Percentiles rank a stretch among this genome's conserved stretches.
Conservation (phyloP, 306 rosid species). For the Castanea crenata region DNA sequence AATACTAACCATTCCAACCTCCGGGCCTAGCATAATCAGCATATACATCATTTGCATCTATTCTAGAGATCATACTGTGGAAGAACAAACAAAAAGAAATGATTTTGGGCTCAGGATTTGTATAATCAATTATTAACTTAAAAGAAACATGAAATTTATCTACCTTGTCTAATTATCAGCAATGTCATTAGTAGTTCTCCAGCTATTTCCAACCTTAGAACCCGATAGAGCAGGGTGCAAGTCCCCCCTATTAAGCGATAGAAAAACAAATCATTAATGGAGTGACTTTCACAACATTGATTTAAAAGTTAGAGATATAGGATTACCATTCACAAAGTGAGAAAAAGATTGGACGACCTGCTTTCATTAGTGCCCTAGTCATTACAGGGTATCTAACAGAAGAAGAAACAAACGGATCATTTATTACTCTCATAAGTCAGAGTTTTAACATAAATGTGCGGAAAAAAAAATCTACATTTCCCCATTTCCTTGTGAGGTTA, state of each 20-base stretch:
- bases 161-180: constrained; percentile 83
- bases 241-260: constrained; percentile 66
- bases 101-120: background rate
- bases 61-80: constrained; percentile 79
- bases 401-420: background rate
- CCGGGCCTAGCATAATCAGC: constrained; percentile 85
- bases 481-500: background rate
- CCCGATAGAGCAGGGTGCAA: constrained; percentile 96
- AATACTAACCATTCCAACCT: constrained; percentile 89
- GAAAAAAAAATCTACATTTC: background rate
- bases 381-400: constrained; percentile 71
- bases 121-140: background rate
- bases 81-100: constrained; percentile 7
- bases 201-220: constrained; percentile 78
- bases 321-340: constrained; percentile 94
- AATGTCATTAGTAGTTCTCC: constrained; percentile 94
- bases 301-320: background rate
- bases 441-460: background rate
- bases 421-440: background rate
- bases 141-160: background rate
- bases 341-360: constrained; percentile 83
- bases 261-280: background rate
- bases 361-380: constrained; percentile 85
- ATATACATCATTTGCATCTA: constrained; percentile 77
- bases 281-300: background rate